Evolutionary conservation across 805 yeast genomes (phyloP).

Genomic region (Millerago galiae): DNA sequence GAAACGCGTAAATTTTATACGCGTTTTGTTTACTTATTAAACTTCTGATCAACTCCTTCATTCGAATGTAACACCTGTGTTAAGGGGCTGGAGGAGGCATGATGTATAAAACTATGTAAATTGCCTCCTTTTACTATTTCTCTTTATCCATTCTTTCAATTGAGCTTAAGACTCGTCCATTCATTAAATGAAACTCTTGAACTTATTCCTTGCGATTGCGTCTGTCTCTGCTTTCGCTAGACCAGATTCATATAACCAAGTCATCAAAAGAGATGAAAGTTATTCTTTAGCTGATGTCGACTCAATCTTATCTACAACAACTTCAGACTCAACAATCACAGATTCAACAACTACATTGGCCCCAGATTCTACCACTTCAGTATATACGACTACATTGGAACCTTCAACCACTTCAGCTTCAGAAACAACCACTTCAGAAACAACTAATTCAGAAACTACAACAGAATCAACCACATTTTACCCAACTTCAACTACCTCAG

Average conservation of each 20-base stretch:
- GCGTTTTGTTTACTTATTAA: not conserved
- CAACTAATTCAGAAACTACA: conserved; percentile 6
- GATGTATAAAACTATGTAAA: not conserved
- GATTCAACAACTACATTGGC: conserved; percentile 7
- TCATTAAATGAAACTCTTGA: conserved; percentile 15
- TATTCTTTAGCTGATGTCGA: not conserved
- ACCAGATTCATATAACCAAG: conserved; percentile 19
- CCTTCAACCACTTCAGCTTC: no score
- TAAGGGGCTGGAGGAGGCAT: not conserved
- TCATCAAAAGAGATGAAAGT: conserved; percentile 17
- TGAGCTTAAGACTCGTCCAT: conserved; percentile 25
- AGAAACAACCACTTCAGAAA: no score
- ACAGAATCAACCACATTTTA: conserved; percentile 9
- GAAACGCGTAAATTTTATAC: not conserved
- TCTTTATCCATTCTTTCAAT: not conserved
- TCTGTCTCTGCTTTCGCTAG: conserved; percentile 19
- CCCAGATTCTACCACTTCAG: conserved; percentile 11
- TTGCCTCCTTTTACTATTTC: not conserved
- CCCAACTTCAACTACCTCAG: conserved; percentile 14
- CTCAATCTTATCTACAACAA: not conserved
- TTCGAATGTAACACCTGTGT: not conserved
- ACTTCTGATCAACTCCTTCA: not conserved
- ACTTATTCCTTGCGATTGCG: conserved; percentile 11
- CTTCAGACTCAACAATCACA: not conserved
- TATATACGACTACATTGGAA: not conserved